phyloP scores from a whole-genome alignment of 2,329 filamentous ascomycete genomes.

The Microthyrium microscopicum region DNA sequence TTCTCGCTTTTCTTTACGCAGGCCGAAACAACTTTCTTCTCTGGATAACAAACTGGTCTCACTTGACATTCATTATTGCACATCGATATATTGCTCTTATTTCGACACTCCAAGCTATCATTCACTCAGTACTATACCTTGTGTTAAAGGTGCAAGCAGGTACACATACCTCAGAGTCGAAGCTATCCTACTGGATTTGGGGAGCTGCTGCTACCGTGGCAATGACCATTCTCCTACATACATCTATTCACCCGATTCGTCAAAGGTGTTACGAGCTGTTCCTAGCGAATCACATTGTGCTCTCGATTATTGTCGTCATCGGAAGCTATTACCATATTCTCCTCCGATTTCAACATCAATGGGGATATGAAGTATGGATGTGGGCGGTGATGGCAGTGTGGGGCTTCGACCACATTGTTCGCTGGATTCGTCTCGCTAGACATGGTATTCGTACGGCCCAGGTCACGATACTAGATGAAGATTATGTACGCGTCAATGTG shows the following conservation, averaged over 20 bases:
- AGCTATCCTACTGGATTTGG: slow-evolving; percentile 27
- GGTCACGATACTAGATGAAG: slow-evolving; percentile 15
- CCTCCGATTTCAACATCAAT: slow-evolving; percentile 1
- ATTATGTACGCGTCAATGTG: slow-evolving; percentile 26
- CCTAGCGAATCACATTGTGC: slow-evolving; percentile 25
- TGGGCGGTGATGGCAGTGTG: slow-evolving; percentile 26
- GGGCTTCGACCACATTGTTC: slow-evolving; percentile 28
- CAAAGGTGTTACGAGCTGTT: slow-evolving; percentile 27
- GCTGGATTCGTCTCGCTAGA: slow-evolving; percentile 21
- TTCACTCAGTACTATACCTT: slow-evolving; percentile 23
- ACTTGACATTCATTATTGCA: slow-evolving; percentile 31
- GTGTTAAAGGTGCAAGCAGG: slow-evolving; percentile 17
- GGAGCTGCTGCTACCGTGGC: slow-evolving; percentile 25
- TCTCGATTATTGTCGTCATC: slow-evolving; percentile 25
- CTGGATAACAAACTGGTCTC: slow-evolving; percentile 32
- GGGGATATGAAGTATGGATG: slow-evolving; percentile 20
- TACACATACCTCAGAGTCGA: slow-evolving; percentile 14
- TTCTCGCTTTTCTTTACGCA: slow-evolving; percentile 28
- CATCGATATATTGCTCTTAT: slow-evolving; percentile 34
- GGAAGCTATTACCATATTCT: slow-evolving; percentile 20
- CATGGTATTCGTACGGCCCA: slow-evolving; percentile 19
- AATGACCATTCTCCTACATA: slow-evolving; percentile 14
- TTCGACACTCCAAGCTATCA: slow-evolving; percentile 26
- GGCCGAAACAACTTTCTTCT: slow-evolving; percentile 32
- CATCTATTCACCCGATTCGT: slow-evolving; percentile 15